phyloP scores from a whole-genome alignment of 768 basidiomycete genomes.

The Mrakia frigida region DNA sequence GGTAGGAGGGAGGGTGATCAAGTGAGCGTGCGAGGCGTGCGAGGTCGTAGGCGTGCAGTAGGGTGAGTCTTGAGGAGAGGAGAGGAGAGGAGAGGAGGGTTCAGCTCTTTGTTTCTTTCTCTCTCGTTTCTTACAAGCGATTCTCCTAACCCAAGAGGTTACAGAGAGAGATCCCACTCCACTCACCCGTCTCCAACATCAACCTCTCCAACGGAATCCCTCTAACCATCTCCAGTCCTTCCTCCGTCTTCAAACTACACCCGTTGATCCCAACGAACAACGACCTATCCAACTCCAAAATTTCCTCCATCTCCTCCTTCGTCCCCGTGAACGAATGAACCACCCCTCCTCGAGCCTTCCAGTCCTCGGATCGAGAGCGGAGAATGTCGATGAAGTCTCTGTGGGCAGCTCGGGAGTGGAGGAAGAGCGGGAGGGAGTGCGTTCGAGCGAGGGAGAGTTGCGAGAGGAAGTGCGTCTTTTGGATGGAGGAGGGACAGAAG shows the following conservation, averaged over 20 bases:
- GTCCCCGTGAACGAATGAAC: constrained; percentile 79
- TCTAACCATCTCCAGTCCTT: constrained; percentile 56
- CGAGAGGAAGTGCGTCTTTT: constrained; percentile 60
- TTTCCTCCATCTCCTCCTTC: constrained; percentile 57
- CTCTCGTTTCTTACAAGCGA: no score
- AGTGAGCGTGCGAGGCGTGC: constrained; percentile 56
- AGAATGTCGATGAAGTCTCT: constrained; percentile 62
- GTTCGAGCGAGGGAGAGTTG: constrained; percentile 66
- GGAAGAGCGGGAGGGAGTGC: constrained; percentile 67
- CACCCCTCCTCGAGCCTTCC: constrained; percentile 64
- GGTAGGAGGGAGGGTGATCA: constrained; percentile 51
- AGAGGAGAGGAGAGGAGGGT: not conserved
- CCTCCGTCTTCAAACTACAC: constrained; percentile 67
- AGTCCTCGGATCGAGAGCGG: constrained; percentile 48
- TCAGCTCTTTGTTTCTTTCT: no score
- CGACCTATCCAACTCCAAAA: constrained; percentile 55
- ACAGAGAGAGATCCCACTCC: not conserved
- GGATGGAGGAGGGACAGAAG: constrained; percentile 58
- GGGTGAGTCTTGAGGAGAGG: constrained; percentile 40
- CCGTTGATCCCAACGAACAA: constrained; percentile 70
- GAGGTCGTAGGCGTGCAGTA: constrained; percentile 68
- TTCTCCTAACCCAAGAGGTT: not conserved
- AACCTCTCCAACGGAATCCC: constrained; percentile 58
- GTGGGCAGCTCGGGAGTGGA: constrained; percentile 76
- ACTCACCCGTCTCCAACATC: constrained; percentile 67